Percentiles rank a stretch among this genome's conserved stretches.
These are phyloP conservation scores for Penicillium ochrochloron DNA, from an alignment of 495 filamentous ascomycete genomes.

Conservation along the genomic window DNA sequence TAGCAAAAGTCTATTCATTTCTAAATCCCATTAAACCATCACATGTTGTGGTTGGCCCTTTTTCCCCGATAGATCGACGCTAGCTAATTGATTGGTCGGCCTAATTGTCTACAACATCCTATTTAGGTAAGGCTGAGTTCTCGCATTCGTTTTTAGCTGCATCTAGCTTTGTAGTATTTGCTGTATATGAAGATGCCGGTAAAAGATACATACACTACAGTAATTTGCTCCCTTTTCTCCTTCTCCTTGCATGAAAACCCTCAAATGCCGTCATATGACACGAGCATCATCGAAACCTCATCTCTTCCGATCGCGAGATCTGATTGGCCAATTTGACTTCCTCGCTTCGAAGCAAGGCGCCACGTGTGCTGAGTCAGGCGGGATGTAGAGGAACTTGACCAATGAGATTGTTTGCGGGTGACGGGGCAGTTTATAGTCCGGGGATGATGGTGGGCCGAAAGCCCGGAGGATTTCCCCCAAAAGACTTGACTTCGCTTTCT, in stretches of 20 bases:
- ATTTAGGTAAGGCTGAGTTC: slow-evolving; percentile 9
- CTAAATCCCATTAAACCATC: neutral
- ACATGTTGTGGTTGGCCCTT: neutral
- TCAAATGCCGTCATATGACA: neutral
- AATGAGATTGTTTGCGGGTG: slow-evolving; percentile 7
- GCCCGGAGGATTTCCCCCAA: neutral
- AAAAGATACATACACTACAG: too few species aligned
- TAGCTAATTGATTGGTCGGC: neutral
- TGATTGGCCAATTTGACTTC: slow-evolving; percentile 4
- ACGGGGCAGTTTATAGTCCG: slow-evolving; percentile 16
- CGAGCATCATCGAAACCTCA: neutral
- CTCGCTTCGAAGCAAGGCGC: slow-evolving; percentile 18
- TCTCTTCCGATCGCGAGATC: neutral
- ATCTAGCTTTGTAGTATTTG: neutral
- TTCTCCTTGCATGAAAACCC: neutral
- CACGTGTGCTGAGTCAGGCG: slow-evolving; percentile 19
- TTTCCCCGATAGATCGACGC: neutral
- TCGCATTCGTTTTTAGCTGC: neutral
- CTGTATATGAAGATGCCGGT: neutral
- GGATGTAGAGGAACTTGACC: slow-evolving; percentile 1
- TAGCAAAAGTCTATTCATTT: neutral
- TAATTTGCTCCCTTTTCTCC: neutral
- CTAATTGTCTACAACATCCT: slow-evolving; percentile 13
- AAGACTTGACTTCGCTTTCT: neutral
- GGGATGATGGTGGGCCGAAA: slow-evolving; percentile 5